Evolutionary conservation across 805 yeast genomes (phyloP).

Genomic region (Wickerhamiella azyma): DNA sequence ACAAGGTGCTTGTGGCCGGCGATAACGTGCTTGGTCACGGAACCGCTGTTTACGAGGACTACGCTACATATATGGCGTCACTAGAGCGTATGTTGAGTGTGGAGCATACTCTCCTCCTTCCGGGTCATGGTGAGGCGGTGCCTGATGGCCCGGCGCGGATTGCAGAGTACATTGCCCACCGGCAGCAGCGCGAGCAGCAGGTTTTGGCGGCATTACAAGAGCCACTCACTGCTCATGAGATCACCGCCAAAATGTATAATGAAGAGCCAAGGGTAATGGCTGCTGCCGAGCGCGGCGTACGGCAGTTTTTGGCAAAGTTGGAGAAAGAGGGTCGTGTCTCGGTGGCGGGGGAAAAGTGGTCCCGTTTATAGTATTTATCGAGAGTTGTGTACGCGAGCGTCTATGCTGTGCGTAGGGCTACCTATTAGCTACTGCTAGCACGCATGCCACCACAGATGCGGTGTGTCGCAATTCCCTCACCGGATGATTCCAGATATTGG

Average conservation of each 20-base stretch:
- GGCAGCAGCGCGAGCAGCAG: slow-evolving; percentile 25
- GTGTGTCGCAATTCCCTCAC: too few species aligned
- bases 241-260: slow-evolving; percentile 21
- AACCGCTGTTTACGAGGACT: slow-evolving; percentile 25
- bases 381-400: neutral
- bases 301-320: slow-evolving; percentile 23
- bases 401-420: too few species aligned
- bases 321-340: slow-evolving; percentile 14
- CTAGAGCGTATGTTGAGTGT: slow-evolving; percentile 20
- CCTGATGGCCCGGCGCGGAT: slow-evolving; percentile 23
- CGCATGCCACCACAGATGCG: too few species aligned
- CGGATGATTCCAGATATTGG: too few species aligned
- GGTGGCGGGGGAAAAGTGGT: slow-evolving; percentile 9
- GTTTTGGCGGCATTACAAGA: slow-evolving; percentile 16
- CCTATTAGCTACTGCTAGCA: too few species aligned
- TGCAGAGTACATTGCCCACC: slow-evolving; percentile 24
- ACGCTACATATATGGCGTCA: slow-evolving; percentile 21
- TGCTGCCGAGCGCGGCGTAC: slow-evolving; percentile 25
- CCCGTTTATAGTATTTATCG: neutral
- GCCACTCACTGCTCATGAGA: slow-evolving; percentile 13
- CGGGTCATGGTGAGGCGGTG: slow-evolving; percentile 28
- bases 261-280: slow-evolving; percentile 19
- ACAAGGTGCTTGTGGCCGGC: slow-evolving; percentile 24
- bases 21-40: slow-evolving; percentile 30
- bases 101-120: slow-evolving; percentile 20